A percentile compares a stretch with the other conserved stretches of the same genome.
These are phyloP conservation scores for Yamadazyma siamensis DNA, from an alignment of 1,139 yeast species.

Conservation along the genomic window DNA sequence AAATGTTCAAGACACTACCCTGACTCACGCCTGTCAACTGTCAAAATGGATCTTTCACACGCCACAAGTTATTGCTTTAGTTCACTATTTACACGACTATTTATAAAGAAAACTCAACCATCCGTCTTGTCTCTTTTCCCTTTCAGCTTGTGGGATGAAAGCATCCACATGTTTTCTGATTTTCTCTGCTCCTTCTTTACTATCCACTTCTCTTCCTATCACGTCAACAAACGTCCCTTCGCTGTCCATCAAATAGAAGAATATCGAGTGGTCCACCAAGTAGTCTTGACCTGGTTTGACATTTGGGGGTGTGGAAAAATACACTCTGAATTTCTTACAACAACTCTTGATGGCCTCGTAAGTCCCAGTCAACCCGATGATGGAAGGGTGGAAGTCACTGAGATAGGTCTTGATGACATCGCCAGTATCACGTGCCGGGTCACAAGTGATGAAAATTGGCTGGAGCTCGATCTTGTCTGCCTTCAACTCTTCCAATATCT, in stretches of 20 bases:
- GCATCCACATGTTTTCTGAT: constrained; percentile 75
- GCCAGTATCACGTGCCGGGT: constrained; percentile 91
- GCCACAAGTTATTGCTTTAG: too few species aligned
- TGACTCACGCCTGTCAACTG: too few species aligned
- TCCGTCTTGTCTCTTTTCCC: constrained; percentile 56
- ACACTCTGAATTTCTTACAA: constrained; percentile 87
- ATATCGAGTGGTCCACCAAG: constrained; percentile 93
- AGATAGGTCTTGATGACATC: constrained; percentile 75
- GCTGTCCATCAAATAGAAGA: constrained; percentile 94
- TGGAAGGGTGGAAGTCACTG: constrained; percentile 82
- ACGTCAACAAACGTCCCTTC: constrained; percentile 95
- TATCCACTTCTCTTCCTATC: constrained; percentile 85
- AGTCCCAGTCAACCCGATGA: constrained; percentile 87
- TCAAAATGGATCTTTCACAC: too few species aligned
- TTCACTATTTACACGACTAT: constrained; percentile 12
- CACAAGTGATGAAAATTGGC: constrained; percentile 92
- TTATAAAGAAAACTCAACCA: constrained; percentile 55
- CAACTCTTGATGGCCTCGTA: constrained; percentile 79
- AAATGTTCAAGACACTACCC: too few species aligned
- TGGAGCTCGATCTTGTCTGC: constrained; percentile 61
- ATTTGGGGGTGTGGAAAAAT: constrained; percentile 92
- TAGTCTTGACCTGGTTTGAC: constrained; percentile 95
- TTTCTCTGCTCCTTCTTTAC: constrained; percentile 73
- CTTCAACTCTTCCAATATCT: constrained; percentile 66
- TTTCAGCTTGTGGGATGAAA: constrained; percentile 65